Evolutionary conservation across 495 filamentous ascomycete genomes (phyloP), one percentile per base, ranked within the genome.

Genomic region (Penicillium cinerascens): DNA sequence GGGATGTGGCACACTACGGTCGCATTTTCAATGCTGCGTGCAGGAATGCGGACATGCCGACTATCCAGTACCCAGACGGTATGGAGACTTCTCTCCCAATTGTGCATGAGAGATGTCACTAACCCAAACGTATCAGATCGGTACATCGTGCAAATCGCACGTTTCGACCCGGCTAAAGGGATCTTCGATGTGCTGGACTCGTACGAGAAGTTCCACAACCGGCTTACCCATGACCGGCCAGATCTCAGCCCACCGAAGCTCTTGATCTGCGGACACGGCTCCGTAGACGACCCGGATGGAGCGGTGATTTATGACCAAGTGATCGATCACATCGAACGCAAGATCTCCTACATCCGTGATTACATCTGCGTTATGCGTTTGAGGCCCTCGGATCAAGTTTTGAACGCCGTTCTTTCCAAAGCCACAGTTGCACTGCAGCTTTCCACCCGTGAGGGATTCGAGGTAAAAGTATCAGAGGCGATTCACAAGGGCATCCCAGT

Each of bases 381-480:
- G 1, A 79, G 84, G 2, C 87, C 88, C 5, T 86, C 82, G 10
- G 90, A 95, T 59, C 90, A 93, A 65, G 70, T 90, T 13, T 82
- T 95, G 60, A 91, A 93, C 60, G 84, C 86, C 0, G 67, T 95
- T n/a, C 73, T 95, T 36, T 84, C 86, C 35, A 84, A 84, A 42
- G 84, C 87, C 2, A 82, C 83, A 49, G 78, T 91, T 18, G 86
- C 82, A 0, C 75, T 92, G 35, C 90, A 95, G 67, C 80, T 95
- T 16, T 92, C 87, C 7, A 91, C 83, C 1, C 82, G 87, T 17
- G 90, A 95, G 65, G 90, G 89, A 3, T 95, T 95, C 59, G 89
- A 95, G 65, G 86, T 93, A 49, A 95, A 95, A 70, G 89, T 95
- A 15, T 91, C 87, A 0, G 90, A 95, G 66, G 90, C 88, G 22